Evolutionary conservation across 176 grass and related monocot genomes (phyloP), one percentile per base, ranked within the genome.

Genomic region (Poa annua): DNA sequence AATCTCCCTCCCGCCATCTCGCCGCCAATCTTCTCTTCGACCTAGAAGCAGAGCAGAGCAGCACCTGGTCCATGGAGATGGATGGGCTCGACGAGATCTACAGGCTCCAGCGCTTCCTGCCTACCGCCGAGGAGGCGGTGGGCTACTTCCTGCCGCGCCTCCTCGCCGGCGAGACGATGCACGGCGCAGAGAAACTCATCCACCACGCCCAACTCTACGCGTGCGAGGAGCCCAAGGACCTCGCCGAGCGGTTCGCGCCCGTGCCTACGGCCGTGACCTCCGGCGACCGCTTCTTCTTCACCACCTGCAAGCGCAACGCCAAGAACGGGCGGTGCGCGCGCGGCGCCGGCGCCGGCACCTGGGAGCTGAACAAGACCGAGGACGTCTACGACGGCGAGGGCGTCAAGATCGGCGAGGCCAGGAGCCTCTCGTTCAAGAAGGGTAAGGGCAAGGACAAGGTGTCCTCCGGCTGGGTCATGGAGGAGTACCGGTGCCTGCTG

Each of bases 341-440:
- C 44, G 35, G 35, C 4, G 35, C 35, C 35, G 35, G 35, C 29
- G 19, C 11, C 13, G 71, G 57, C 8, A 25, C 71, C 4, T 84
- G 71, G 57, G 15, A 2, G 19, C 3, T 11, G 41, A 57, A 83
- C 13, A 3, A 0, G 1, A 26, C 20, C 3, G 7, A 0, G 14
- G 21, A 7, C 3, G 3, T 84, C 33, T 41, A 34, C 6, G 3
- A 17, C 3, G 36, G 4, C 39, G 80, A 4, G 0, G 34, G 11
- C 2, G 1, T 1, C 33, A 66, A 75, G 72, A 7, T 84, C 47
- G 72, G 82, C 15, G 59, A 76, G 47, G 0, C 0, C 1, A 54
- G 19, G 33, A 84, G 20, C 71, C 3, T 84, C 10, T 61, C 72
- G 0, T 84, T 76, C 82, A 75, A 54, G 82, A 84, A 52, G 71